Base-by-base conservation (phyloP, 768 basidiomycete species). In the Symmetrospora coprosmae region DNA sequence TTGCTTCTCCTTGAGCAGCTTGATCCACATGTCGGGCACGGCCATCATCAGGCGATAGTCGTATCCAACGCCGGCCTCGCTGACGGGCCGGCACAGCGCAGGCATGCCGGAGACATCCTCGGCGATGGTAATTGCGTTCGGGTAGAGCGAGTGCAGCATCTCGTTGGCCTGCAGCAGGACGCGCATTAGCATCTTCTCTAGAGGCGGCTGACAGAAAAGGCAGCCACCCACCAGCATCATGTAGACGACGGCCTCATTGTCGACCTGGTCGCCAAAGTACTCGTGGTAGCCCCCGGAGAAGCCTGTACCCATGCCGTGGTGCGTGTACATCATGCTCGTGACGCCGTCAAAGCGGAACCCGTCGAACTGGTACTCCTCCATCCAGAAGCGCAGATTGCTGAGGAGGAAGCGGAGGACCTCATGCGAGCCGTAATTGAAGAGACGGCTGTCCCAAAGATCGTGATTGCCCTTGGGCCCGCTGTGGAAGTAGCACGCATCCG, bases 51-150 rank as follows among this genome's bases (percentile, higher is more conserved):
- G 77, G 31, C 94, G 85, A 73, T 96, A 99, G 75, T 99, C 94
- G 74, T 97, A 99, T 3, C 92, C 94, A 50, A 99, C 77, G 14
- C 94, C 94, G 45, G 92, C 94, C 61, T 82, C 78, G 38, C 75
- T 68, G 35, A 85, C 83, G 2, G 89, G 82, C 11, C 80, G 75
- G 68, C 92, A 83, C 19, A 99, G 82, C 11, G 96, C 82, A 2
- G 94, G 92, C 94, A 99, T 99, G 17, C 94, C 94, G 17, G 91
- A 96, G 30, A 99, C 94, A 68, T 99, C 94, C 73, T 99, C 94
- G 21, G 94, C 94, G 65, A 99, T 96, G 25, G 89, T 91, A 68
- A 91, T 83, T 47, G 81, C 75, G 25, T 77, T 71, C 4, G 91
- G 89, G 73, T 83, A 91, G 41, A 92, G 75, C 13, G 77, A 66